These are phyloP conservation scores for Aspergillus spinulosporus DNA, from an alignment of 2,329 filamentous ascomycete species.

Conservation along the genomic window DNA sequence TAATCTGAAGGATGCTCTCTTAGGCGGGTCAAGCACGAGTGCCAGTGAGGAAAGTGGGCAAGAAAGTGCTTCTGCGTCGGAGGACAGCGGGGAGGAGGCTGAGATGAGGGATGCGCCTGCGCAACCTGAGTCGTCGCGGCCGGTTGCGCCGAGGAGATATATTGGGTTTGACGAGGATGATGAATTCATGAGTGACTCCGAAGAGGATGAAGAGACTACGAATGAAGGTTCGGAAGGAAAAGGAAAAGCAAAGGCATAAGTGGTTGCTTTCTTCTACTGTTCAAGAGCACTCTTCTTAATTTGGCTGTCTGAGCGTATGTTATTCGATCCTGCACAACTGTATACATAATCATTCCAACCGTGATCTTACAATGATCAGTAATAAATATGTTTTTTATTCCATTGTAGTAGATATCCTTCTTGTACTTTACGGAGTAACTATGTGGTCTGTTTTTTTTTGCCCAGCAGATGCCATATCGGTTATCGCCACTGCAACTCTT, in stretches of 20 bases:
- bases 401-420: too few relatives aligned
- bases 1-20: slow-evolving; percentile 39
- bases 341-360: neutral
- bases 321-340: neutral
- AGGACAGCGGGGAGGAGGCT: slow-evolving; percentile 42
- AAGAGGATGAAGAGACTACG: slow-evolving; percentile 30
- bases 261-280: neutral
- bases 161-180: slow-evolving; percentile 53
- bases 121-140: slow-evolving; percentile 25
- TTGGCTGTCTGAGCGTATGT: slow-evolving; percentile 6
- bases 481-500: slow-evolving; percentile 21
- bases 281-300: slow-evolving; percentile 10
- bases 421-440: neutral
- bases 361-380: too few relatives aligned
- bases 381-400: too few relatives aligned
- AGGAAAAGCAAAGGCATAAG: slow-evolving; percentile 30
- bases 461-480: neutral
- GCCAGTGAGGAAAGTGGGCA: slow-evolving; percentile 42
- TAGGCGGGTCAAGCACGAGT: slow-evolving; percentile 41
- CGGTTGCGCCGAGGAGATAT: slow-evolving; percentile 38
- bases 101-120: slow-evolving; percentile 34
- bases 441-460: neutral
- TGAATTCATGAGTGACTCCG: slow-evolving; percentile 48
- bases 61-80: slow-evolving; percentile 32
- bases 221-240: slow-evolving; percentile 32